Conservation (phyloP, 805 yeast genomes). For the Kodamaea kakaduensis region DNA sequence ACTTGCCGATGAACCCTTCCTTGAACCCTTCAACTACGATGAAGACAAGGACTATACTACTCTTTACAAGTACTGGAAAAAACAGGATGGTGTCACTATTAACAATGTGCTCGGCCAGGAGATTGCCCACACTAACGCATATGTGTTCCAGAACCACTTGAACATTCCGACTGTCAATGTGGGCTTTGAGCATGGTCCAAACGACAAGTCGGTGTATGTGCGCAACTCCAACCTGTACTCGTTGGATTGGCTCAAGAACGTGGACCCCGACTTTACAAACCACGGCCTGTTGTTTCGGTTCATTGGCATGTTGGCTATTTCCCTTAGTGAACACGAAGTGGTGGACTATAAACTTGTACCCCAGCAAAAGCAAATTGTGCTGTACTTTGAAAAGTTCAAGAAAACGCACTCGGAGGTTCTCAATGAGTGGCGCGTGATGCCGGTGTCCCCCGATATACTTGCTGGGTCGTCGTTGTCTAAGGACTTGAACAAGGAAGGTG, state of each 20-base stretch:
- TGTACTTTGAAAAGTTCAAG: constrained; percentile 17
- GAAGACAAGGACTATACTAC: constrained; percentile 21
- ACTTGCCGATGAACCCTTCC: constrained; percentile 14
- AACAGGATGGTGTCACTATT: constrained; percentile 30
- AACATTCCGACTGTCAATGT: constrained; percentile 31
- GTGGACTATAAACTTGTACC: constrained; percentile 23
- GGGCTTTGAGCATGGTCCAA: constrained; percentile 28
- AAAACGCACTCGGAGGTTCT: not conserved
- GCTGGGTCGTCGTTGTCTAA: not conserved
- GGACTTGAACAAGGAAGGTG: constrained; percentile 1
- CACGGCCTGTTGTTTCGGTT: constrained; percentile 36
- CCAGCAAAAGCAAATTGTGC: constrained; percentile 18
- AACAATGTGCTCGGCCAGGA: constrained; percentile 29
- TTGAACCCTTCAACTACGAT: constrained; percentile 9
- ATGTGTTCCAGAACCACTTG: constrained; percentile 29
- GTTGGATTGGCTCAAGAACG: constrained; percentile 28
- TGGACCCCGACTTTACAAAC: constrained; percentile 24
- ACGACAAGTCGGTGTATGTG: constrained; percentile 25
- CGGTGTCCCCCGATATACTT: not conserved
- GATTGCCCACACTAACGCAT: constrained; percentile 22
- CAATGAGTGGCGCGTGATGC: not conserved
- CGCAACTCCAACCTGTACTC: constrained; percentile 36
- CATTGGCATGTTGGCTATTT: constrained; percentile 33
- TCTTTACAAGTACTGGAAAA: constrained; percentile 31
- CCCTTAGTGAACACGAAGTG: constrained; percentile 39